Evolutionary conservation across 352 stramenopile species (phyloP).

Genomic region (Globisporangium spiculum): DNA sequence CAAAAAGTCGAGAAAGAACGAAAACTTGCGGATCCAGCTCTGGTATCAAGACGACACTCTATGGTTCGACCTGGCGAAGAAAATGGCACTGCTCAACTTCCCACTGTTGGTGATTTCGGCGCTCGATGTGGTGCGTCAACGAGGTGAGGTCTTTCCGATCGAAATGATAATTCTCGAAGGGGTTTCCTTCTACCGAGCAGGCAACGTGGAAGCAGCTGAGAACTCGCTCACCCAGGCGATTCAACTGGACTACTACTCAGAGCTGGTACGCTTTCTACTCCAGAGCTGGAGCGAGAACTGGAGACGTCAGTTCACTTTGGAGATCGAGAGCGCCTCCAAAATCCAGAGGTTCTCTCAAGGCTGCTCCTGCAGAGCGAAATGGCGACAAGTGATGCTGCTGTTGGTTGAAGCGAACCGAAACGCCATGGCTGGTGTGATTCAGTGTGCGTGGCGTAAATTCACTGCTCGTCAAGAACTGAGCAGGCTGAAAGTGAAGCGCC

Average conservation of each 20-base stretch:
- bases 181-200: slow-evolving; percentile 33
- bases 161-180: slow-evolving; percentile 48
- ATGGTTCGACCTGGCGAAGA: slow-evolving; percentile 60
- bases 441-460: slow-evolving; percentile 43
- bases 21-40: slow-evolving; percentile 46
- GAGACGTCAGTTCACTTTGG: slow-evolving; percentile 36
- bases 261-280: slow-evolving; percentile 50
- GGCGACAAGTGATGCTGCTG: slow-evolving; percentile 14
- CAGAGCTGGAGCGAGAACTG: slow-evolving; percentile 35
- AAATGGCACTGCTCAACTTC: slow-evolving; percentile 41
- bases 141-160: slow-evolving; percentile 10
- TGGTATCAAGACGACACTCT: slow-evolving; percentile 55
- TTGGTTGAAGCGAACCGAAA: slow-evolving; percentile 32
- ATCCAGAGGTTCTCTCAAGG: slow-evolving; percentile 33
- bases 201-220: slow-evolving; percentile 29
- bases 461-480: slow-evolving; percentile 23
- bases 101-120: slow-evolving; percentile 38
- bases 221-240: slow-evolving; percentile 32
- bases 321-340: slow-evolving; percentile 30
- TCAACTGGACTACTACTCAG: slow-evolving; percentile 37
- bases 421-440: slow-evolving; percentile 35
- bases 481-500: slow-evolving; percentile 24
- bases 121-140: slow-evolving; percentile 28
- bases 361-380: slow-evolving; percentile 19
- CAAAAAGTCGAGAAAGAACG: slow-evolving; percentile 64